Conservation (phyloP, 148 eudicot genomes). For the Bassia scoparia region DNA sequence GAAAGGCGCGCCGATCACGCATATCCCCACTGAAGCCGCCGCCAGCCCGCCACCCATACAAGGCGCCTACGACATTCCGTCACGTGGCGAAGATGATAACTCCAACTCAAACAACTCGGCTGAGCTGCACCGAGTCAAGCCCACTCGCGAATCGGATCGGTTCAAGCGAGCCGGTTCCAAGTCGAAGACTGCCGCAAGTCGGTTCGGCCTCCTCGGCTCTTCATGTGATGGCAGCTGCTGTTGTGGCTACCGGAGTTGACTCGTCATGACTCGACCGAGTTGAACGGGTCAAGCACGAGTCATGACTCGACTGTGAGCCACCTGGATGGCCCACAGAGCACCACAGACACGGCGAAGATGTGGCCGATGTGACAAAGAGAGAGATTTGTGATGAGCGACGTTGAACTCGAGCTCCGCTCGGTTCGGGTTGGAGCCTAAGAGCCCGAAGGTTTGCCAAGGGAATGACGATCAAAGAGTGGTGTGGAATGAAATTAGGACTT, state of each 20-base stretch:
- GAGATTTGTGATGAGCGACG: conserved; percentile 24
- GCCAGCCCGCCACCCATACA: conserved; percentile 49
- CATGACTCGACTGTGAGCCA: conserved; percentile 70
- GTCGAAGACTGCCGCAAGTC: conserved; percentile 23
- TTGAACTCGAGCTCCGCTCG: conserved; percentile 58
- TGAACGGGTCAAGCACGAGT: conserved; percentile 45
- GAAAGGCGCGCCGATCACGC: conserved; percentile 53
- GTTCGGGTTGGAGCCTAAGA: conserved; percentile 33
- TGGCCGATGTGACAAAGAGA: neutral
- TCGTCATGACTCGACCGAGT: conserved; percentile 21
- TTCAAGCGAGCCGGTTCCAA: conserved; percentile 52
- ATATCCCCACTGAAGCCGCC: conserved; percentile 39
- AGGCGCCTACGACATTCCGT: conserved; percentile 56
- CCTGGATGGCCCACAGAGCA: conserved; percentile 29
- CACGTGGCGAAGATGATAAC: conserved; percentile 50
- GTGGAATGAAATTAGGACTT: conserved; percentile 31
- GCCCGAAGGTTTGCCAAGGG: neutral
- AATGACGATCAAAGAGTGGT: neutral
- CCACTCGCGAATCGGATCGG: conserved; percentile 36
- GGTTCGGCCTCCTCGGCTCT: neutral
- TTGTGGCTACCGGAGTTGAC: conserved; percentile 12
- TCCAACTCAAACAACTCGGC: conserved; percentile 19
- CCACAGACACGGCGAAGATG: conserved; percentile 24
- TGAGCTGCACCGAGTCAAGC: conserved; percentile 43
- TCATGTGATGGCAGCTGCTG: conserved; percentile 11